A percentile compares a stretch with the other conserved stretches of the same genome.
Conservation (phyloP, 441 rosid species). For the Euphorbia schlechtendalii region DNA sequence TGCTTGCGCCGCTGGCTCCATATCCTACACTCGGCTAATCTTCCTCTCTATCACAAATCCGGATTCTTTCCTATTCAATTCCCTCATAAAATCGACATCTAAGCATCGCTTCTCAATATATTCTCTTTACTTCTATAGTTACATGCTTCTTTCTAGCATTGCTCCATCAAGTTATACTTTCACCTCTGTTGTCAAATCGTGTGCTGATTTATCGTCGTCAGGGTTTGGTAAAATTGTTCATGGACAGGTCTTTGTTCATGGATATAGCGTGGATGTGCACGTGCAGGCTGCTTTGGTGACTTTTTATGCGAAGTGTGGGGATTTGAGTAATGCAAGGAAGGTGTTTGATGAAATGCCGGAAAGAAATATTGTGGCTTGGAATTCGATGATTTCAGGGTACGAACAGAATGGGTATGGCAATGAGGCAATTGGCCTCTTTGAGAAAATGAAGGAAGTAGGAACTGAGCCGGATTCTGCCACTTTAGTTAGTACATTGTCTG, state of each 20-base stretch:
- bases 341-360: constrained; percentile 71
- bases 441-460: constrained; percentile 43
- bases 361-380: constrained; percentile 73
- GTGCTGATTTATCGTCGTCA: constrained; percentile 47
- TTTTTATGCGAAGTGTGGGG: constrained; percentile 44
- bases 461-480: constrained; percentile 56
- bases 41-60: no score
- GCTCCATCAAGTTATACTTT: constrained; percentile 58
- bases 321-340: constrained; percentile 41
- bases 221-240: constrained; percentile 47
- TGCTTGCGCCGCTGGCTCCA: constrained; percentile 49
- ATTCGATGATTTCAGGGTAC: constrained; percentile 69
- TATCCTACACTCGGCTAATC: constrained; percentile 10
- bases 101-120: constrained; percentile 23
- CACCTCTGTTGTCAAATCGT: constrained; percentile 66
- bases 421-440: constrained; percentile 54
- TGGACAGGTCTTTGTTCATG: constrained; percentile 37
- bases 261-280: constrained; percentile 46
- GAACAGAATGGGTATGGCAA: constrained; percentile 68
- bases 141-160: constrained; percentile 37
- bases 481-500: constrained; percentile 39
- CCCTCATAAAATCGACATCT: no score
- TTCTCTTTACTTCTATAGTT: constrained; percentile 46
- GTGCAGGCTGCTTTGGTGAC: constrained; percentile 65
- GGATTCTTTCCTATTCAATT: no score